Percentiles rank a stretch among this genome's conserved stretches.
These are phyloP conservation scores for Blastobotrys robertii DNA, from an alignment of 805 yeast species.

Conservation along the genomic window DNA sequence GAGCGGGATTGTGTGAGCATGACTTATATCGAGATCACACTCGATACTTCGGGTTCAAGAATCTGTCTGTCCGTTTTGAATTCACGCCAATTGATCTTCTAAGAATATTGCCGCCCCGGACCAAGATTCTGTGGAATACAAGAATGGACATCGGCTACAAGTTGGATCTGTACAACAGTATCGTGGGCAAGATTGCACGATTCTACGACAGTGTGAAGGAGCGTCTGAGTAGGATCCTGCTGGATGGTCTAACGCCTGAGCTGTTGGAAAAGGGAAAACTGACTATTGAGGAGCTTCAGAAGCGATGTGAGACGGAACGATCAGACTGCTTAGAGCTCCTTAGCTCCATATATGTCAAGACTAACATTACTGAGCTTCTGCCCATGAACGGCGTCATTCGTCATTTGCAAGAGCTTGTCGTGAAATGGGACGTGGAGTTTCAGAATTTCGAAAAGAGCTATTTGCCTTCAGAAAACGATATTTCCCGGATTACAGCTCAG, in stretches of 20 bases:
- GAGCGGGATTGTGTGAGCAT: slow-evolving; percentile 66
- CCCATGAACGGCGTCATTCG: slow-evolving; percentile 61
- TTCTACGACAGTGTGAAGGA: slow-evolving; percentile 68
- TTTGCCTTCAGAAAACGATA: slow-evolving; percentile 88
- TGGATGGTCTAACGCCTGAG: slow-evolving; percentile 63
- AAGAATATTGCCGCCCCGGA: slow-evolving; percentile 69
- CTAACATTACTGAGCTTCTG: slow-evolving; percentile 56
- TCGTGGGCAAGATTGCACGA: slow-evolving; percentile 40
- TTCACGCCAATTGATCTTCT: slow-evolving; percentile 65
- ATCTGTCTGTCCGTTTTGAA: slow-evolving; percentile 69
- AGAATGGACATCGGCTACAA: slow-evolving; percentile 60
- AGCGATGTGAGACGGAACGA: slow-evolving; percentile 43
- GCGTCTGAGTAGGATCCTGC: slow-evolving; percentile 67
- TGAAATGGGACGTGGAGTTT: slow-evolving; percentile 80
- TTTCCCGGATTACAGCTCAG: slow-evolving; percentile 78
- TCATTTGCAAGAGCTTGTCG: slow-evolving; percentile 69
- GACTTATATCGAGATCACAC: slow-evolving; percentile 75
- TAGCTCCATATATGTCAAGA: slow-evolving; percentile 41
- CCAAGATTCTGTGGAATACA: slow-evolving; percentile 62
- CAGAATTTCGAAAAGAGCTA: slow-evolving; percentile 66
- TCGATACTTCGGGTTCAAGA: slow-evolving; percentile 75
- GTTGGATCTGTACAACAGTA: slow-evolving; percentile 46
- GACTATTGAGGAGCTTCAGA: slow-evolving; percentile 49
- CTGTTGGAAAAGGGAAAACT: slow-evolving; percentile 59
- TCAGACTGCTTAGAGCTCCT: slow-evolving; percentile 21